Evolutionary conservation across 1,284 basidiomycete species (phyloP), one percentile per base, ranked within the genome.

Genomic region (Leccinum fuscescens): DNA sequence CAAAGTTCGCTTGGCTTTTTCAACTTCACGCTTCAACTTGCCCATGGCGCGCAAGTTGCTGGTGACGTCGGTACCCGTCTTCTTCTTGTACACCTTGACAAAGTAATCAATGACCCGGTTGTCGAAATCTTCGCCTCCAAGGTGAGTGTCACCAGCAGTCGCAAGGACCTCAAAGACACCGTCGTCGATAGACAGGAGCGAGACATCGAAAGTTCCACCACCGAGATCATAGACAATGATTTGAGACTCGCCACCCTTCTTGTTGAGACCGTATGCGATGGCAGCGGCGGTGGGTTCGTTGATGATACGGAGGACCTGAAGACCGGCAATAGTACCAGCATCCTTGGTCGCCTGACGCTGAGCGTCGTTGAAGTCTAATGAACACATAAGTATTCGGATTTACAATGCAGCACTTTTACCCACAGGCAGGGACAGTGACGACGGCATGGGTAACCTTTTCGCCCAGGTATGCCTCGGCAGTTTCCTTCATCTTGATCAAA

Each of bases 311-410:
- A 98, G 90, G 62, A 98, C 93, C 66, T 90, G 87, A 57, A 99
- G 90, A 77, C 96, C 96, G 56, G 96, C 94, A 70, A 98, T 98
- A 44, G 90, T 93, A 71, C 96, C 96, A 66, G 96, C 95, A 73
- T 99, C 96, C 83, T 98, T 98, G 78, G 96, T 99, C 11, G 96
- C 96, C 77, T 96, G 94, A 77, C 96, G 94, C 80, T 99, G 96
- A 74, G 96, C 94, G 80, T 99, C 95, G 79, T 98, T 98, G 88
- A 97, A 96, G 84, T 96, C 86, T 88, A 29, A 50, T 2, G 6
- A 7, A 54, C 15, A 37, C 1, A 12, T 15, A 24, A 74, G 80
- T 80, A 76, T 74, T n/a, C 8, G 15, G 4, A 57, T 31, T 60
- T 51, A 8, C 3, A 15, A 20, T n/a, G 1, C 14, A 2, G 6